Percentiles rank a stretch among this genome's conserved stretches.
phyloP scores from a whole-genome alignment of 148 eudicot genomes.

The Rhododendron vialii region DNA sequence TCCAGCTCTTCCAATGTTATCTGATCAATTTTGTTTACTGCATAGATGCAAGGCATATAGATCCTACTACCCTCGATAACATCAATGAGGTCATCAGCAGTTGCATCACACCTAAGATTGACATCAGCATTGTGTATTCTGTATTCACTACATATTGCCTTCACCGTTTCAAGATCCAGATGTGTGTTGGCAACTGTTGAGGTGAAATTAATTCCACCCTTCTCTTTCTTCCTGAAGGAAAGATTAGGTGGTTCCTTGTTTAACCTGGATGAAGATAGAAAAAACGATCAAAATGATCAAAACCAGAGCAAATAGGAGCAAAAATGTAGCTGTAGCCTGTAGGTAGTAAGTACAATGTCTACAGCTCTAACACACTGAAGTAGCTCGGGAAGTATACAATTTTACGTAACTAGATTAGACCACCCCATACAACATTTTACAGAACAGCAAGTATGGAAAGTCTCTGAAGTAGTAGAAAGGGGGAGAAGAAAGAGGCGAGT shows the following conservation, averaged over 20 bases:
- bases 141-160: constrained; percentile 96
- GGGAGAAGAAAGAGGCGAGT: neutral
- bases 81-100: constrained; percentile 98
- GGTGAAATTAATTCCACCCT: constrained; percentile 96
- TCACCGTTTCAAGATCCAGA: constrained; percentile 94
- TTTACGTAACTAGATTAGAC: neutral
- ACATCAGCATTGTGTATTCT: constrained; percentile 96
- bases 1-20: constrained; percentile 92
- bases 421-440: neutral
- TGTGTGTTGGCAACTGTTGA: constrained; percentile 84
- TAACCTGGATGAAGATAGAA: constrained; percentile 41
- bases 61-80: constrained; percentile 96
- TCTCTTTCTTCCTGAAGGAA: constrained; percentile 87
- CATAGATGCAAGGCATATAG: constrained; percentile 94
- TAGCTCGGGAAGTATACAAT: neutral
- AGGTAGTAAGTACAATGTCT: neutral
- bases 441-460: neutral
- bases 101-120: constrained; percentile 80
- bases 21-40: constrained; percentile 91
- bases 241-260: constrained; percentile 98
- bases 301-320: neutral
- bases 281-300: neutral
- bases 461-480: neutral
- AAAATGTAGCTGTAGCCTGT: neutral
- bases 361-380: neutral